phyloP scores from a whole-genome alignment of 2,329 filamentous ascomycete genomes.

The Xylariaceae sp. region DNA sequence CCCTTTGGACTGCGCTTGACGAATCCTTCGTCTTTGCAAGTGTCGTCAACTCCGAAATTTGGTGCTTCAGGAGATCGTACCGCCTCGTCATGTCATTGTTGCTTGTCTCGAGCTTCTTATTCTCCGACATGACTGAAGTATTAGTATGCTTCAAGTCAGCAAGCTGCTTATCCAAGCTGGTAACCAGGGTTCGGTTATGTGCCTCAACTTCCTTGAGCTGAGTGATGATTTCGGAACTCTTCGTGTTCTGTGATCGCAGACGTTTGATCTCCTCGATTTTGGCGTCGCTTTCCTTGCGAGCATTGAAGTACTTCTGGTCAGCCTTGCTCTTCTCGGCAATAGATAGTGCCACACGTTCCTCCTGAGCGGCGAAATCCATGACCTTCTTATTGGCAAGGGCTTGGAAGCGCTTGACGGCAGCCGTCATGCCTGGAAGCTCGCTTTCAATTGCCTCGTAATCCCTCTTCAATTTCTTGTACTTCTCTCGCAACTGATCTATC shows the following conservation, averaged over 20 bases:
- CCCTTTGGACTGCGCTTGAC: constrained; percentile 45
- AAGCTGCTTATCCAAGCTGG: constrained; percentile 87
- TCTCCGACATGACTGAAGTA: constrained; percentile 64
- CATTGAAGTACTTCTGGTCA: constrained; percentile 96
- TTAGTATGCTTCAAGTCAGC: constrained; percentile 78
- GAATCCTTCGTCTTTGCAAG: constrained; percentile 73
- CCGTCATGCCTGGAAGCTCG: constrained; percentile 84
- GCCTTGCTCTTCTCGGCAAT: constrained; percentile 91
- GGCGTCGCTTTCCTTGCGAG: constrained; percentile 89
- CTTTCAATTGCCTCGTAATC: constrained; percentile 81
- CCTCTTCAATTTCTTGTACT: constrained; percentile 69
- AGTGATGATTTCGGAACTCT: constrained; percentile 89
- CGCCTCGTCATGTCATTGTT: constrained; percentile 66
- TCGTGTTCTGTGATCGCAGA: constrained; percentile 76
- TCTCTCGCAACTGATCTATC: constrained; percentile 67
- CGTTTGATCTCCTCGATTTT: constrained; percentile 75
- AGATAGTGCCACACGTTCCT: constrained; percentile 72
- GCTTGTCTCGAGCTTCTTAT: constrained; percentile 70
- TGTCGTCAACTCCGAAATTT: constrained; percentile 72
- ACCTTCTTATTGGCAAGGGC: constrained; percentile 83
- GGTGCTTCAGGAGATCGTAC: constrained; percentile 68
- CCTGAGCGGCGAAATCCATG: constrained; percentile 67
- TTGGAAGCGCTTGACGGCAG: constrained; percentile 86
- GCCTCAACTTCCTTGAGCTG: constrained; percentile 88
- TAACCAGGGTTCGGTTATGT: constrained; percentile 68